Evolutionary conservation across 75 land plant genomes (phyloP), one percentile per base, ranked within the genome.

Genomic region (Adiantum capillusveneris): DNA sequence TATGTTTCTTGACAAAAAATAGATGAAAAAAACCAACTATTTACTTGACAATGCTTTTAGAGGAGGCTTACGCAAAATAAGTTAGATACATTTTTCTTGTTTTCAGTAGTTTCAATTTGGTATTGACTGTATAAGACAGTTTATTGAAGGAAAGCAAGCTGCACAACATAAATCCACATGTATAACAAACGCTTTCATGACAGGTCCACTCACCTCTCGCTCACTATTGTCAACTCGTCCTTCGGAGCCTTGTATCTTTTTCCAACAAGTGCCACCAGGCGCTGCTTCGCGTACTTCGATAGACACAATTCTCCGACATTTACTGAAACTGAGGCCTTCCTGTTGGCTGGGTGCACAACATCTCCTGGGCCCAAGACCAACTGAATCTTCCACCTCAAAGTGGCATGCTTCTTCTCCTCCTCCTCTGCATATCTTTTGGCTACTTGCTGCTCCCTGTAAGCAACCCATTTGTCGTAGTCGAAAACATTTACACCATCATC

Each of bases 321-420:
- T 20, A 92, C 84, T 48, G 79, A 49, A 54, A 92, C 61, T 61
- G 82, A 84, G n/a, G 88, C 94, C 60, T 78, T 82, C 25, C 89
- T 65, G 61, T 92, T 92, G 42, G 79, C 84, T 7, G 97, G 97
- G 52, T 92, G 97, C 81, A 81, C 88, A 44, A 84, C 70, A 25
- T 84, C 86, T 29, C 88, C 97, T 54, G 88, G 88, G 60, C 78
- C 58, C 65, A 92, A 85, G 3, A 92, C 97, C 12, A 77, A 72
- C 22, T 88, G 67, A 59, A 88, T 75, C 60, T 66, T 57, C 97
- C 97, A 92, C 62, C 84, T 77, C 37, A 92, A 75, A 49, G 88
- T 76, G n/a, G 94, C 94, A 7, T 46, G 25, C 56, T 61, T 46
- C 50, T 9, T 34, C 41, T 36, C 24, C 9, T 58, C 49, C 17